Percentiles rank a stretch among this genome's conserved stretches.
Conservation (phyloP, 495 filamentous ascomycete genomes). For the Cercophora sp. region DNA sequence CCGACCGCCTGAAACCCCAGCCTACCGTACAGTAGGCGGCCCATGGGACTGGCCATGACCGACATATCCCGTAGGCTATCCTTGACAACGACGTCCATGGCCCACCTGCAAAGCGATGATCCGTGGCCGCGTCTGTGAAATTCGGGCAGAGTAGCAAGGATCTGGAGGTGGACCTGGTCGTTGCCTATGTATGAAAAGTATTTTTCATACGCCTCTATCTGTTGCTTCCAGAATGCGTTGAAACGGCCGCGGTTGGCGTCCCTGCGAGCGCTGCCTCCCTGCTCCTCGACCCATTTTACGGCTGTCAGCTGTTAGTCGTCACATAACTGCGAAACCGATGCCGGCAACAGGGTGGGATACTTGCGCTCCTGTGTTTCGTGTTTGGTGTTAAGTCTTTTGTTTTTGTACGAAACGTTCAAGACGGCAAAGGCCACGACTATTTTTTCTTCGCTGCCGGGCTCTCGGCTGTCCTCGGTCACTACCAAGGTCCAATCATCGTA, state of each 20-base stretch:
- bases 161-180: conserved; percentile 16
- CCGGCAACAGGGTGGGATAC: background rate
- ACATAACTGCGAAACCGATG: background rate
- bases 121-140: conserved; percentile 19
- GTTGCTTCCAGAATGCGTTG: conserved; percentile 13
- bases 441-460: background rate
- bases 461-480: background rate
- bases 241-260: conserved; percentile 19
- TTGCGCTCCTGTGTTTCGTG: background rate
- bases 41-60: conserved; percentile 26
- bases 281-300: background rate
- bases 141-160: conserved; percentile 19
- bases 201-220: conserved; percentile 8
- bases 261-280: conserved; percentile 11
- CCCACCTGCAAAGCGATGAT: conserved; percentile 21
- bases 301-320: background rate
- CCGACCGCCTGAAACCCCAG: conserved; percentile 17
- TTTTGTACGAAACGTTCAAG: background rate
- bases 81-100: conserved; percentile 10
- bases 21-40: conserved; percentile 16
- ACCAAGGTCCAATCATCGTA: background rate
- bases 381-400: background rate
- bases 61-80: conserved; percentile 6
- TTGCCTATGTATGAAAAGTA: conserved; percentile 9
- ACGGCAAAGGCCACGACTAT: background rate